Conservation (phyloP, 257 asterid species). For the Ehretia macrophylla region DNA sequence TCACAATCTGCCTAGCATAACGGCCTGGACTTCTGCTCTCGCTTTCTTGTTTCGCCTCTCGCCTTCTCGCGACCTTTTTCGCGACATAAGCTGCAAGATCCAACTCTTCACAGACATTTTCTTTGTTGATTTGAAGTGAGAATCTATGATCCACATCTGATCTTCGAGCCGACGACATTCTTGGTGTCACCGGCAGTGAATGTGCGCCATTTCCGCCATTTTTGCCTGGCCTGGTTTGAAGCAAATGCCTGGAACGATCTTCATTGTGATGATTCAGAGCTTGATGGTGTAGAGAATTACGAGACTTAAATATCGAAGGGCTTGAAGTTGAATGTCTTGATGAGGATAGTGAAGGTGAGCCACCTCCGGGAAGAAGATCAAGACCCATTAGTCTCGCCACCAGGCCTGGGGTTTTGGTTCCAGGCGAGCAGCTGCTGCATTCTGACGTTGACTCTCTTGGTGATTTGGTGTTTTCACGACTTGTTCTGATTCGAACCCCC, state of each 20-base stretch:
- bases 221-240: background rate
- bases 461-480: conserved; percentile 21
- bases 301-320: conserved; percentile 3
- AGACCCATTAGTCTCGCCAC: conserved; percentile 83
- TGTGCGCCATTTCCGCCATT: conserved; percentile 22
- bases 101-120: conserved; percentile 12
- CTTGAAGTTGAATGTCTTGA: conserved; percentile 11
- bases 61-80: conserved; percentile 12
- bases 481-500: conserved; percentile 54
- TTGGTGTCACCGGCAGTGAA: conserved; percentile 60
- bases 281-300: background rate
- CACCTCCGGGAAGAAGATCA: conserved; percentile 56
- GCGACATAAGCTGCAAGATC: conserved; percentile 9
- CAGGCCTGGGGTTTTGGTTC: conserved; percentile 54
- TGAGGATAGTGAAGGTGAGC: conserved; percentile 27
- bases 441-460: conserved; percentile 36
- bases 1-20: conserved; percentile 55
- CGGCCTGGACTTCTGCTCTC: conserved; percentile 39
- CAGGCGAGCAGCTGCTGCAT: conserved; percentile 40
- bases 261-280: conserved; percentile 20
- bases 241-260: conserved; percentile 1
- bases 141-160: conserved; percentile 50
- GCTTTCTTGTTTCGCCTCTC: conserved; percentile 11
- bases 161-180: conserved; percentile 39
- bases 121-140: conserved; percentile 51